Base-by-base conservation (phyloP, 768 basidiomycete species). In the Mycena epipterygia region DNA sequence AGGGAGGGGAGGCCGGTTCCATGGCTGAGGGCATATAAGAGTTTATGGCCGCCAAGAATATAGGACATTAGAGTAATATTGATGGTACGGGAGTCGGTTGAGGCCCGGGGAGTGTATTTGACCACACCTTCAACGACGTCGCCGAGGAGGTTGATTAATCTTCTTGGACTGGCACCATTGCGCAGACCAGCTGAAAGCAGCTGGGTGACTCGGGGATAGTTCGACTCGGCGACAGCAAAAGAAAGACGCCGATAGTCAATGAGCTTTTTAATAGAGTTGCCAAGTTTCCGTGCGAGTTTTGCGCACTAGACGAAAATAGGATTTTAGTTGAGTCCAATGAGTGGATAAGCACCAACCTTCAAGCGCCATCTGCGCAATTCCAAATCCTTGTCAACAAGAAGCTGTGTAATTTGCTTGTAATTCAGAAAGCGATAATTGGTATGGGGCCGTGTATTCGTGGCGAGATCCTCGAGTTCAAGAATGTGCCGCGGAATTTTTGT, bases 11-110 rank as follows among this genome's bases (percentile, higher is more conserved):
- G 21, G 7, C 16, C 27, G 2, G 67, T 27, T 9, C 41, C 23
- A 13, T 75, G 73, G 33, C 64, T 74, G 14, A 74, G 33, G 0
- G 74, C 65, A 27, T 74, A 71, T 7, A 74, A 58, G 3, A 74
- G 67, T 13, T 46, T 67, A 14, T 30, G 21, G 0, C 3, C 74
- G 30, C 64, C 74, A n/a, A 73, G 68, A 16, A 56, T 51, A 30
- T 41, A 73, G 0, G 63, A 14, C 5, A 75, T 61, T 0, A 52
- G 39, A 0, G 73, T 41, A 13, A 75, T 42, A 37, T 75, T 71
- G 30, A 56, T 39, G n/a, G 62, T 52, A 16, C 42, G 37, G 8
- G 25, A 29, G 33, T 37, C 32, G 37, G 51, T 64, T 5, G 62
- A 37, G 9, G 62, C 13, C 16, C 48, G 48, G 6, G 62, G 49